Evolutionary conservation across 306 rosid species (phyloP).

Genomic region (Alnus glutinosa): DNA sequence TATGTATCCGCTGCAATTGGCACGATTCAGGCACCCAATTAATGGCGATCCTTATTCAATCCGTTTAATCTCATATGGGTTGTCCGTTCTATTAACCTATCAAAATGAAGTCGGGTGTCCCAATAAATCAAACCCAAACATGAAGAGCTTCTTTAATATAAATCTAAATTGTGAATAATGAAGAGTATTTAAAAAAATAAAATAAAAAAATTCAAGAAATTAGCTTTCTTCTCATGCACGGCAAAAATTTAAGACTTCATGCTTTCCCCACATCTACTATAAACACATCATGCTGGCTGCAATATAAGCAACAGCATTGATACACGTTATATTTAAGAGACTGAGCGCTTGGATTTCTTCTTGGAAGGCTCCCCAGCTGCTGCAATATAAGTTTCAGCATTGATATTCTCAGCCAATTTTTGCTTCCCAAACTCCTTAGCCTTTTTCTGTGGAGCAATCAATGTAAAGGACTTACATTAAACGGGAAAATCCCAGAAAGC

Average conservation of each 20-base stretch:
- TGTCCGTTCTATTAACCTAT: no score
- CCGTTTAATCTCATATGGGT: no score
- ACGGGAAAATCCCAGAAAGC: not conserved
- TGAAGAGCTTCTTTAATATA: no score
- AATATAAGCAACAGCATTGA: not conserved
- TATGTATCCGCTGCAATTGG: no score
- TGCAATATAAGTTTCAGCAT: slow-evolving; percentile 60
- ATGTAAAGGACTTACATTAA: slow-evolving; percentile 1
- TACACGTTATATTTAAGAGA: slow-evolving; percentile 12
- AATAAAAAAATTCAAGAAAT: not conserved
- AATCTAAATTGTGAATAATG: not conserved
- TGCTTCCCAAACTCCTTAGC: slow-evolving; percentile 59
- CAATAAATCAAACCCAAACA: no score
- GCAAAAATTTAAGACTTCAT: not conserved
- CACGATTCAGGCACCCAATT: no score
- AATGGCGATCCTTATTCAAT: no score
- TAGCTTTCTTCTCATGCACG: not conserved
- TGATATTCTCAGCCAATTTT: slow-evolving; percentile 54
- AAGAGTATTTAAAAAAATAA: not conserved
- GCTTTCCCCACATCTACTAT: not conserved
- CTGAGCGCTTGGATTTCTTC: slow-evolving; percentile 62
- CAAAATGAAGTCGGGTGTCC: no score
- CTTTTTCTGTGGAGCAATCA: slow-evolving; percentile 53
- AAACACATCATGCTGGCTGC: not conserved
- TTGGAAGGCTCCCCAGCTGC: slow-evolving; percentile 47